Conservation (phyloP, 208 protist genomes). For the Trypanosoma scelopori region DNA sequence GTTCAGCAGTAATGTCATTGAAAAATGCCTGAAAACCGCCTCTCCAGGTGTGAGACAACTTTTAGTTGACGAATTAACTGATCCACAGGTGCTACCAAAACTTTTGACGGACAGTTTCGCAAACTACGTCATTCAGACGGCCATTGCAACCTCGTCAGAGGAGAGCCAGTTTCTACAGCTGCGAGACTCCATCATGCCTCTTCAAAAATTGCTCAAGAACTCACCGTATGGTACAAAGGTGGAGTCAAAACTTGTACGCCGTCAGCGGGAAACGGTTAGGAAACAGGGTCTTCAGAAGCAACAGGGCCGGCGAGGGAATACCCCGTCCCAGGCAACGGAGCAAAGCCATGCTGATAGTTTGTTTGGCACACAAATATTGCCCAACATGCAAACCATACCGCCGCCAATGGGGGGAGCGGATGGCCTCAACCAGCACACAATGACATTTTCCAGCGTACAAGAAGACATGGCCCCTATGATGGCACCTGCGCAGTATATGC, state of each 20-base stretch:
- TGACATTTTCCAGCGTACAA: conserved; percentile 57
- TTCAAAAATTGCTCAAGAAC: conserved; percentile 93
- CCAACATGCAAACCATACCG: conserved; percentile 35
- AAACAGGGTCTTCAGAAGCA: conserved; percentile 37
- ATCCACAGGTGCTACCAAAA: conserved; percentile 84
- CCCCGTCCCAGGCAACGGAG: background rate
- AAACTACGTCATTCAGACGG: conserved; percentile 99
- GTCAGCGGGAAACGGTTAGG: conserved; percentile 57
- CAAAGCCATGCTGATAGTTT: conserved; percentile 15
- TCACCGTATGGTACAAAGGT: conserved; percentile 97
- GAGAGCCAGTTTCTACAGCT: conserved; percentile 92
- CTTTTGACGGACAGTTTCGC: conserved; percentile 96
- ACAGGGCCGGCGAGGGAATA: conserved; percentile 4
- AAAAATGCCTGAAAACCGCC: conserved; percentile 96
- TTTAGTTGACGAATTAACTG: conserved; percentile 95
- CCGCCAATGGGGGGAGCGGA: conserved; percentile 36
- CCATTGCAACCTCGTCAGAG: conserved; percentile 88
- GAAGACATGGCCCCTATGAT: conserved; percentile 53
- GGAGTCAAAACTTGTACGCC: conserved; percentile 88
- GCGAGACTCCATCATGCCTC: conserved; percentile 93
- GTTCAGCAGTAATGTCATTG: conserved; percentile 98
- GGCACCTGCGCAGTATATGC: conserved; percentile 56
- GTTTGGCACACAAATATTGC: conserved; percentile 34
- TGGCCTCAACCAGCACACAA: conserved; percentile 41
- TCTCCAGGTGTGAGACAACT: conserved; percentile 78